phyloP scores from a whole-genome alignment of 129 eudicot genomes.

The carrot (Daucus carota) region DH1_v3.0 NC_030384.2:47286501-47287000 shows the following conservation, averaged over 20 bases:
- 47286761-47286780: constrained; percentile 5
- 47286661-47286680: not conserved
- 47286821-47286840: constrained; percentile 8
- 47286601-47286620: not conserved
- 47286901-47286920: too few relatives aligned
- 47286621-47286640: not conserved
- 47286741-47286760: constrained; percentile 4
- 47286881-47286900: too few relatives aligned
- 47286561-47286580: constrained; percentile 7
- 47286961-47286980: too few relatives aligned
- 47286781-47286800: constrained; percentile 10
- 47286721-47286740: not conserved
- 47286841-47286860: not conserved
- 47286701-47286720: not conserved
- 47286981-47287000: too few relatives aligned
- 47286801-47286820: not conserved
- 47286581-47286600: constrained; percentile 3
- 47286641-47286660: not conserved
- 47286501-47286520: constrained; percentile 14
- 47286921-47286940: too few relatives aligned
- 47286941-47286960: too few relatives aligned
- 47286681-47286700: not conserved
- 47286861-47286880: not conserved
- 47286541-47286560: constrained; percentile 13
- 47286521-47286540: constrained; percentile 3